Conservation (phyloP, 768 basidiomycete species). For the Lentinus brumalis region DNA sequence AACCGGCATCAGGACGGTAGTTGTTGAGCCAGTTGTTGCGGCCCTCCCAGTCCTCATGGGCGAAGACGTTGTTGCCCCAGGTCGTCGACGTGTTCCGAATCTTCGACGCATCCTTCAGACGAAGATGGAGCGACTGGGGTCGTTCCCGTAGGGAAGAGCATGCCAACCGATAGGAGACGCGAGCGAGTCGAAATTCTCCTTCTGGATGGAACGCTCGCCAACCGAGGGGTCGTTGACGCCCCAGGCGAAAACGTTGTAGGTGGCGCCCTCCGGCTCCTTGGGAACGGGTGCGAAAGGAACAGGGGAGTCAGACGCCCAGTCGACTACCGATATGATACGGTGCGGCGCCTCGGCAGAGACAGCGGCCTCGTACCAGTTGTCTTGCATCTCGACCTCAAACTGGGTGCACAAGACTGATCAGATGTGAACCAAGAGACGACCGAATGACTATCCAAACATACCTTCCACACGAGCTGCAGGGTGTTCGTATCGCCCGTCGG, state of each 20-base stretch:
- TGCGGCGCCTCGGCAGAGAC: conserved; percentile 76
- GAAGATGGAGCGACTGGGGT: conserved; percentile 44
- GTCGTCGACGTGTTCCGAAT: conserved; percentile 73
- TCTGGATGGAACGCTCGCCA: conserved; percentile 59
- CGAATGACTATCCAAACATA: conserved; percentile 26
- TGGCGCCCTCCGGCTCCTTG: conserved; percentile 35
- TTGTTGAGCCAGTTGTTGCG: conserved; percentile 66
- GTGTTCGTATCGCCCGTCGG: conserved; percentile 58
- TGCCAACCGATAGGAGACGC: conserved; percentile 96
- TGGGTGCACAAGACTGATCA: conserved; percentile 25
- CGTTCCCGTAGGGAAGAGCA: conserved; percentile 67
- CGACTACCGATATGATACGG: conserved; percentile 84
- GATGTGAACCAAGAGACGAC: not conserved
- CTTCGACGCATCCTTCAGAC: conserved; percentile 22
- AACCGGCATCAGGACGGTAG: conserved; percentile 74
- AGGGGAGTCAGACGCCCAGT: conserved; percentile 88
- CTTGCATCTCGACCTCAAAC: conserved; percentile 91
- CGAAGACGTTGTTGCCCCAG: conserved; percentile 88
- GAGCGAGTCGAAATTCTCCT: conserved; percentile 71
- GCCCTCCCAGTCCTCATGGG: conserved; percentile 93
- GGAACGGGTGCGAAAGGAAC: conserved; percentile 37
- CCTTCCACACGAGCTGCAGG: conserved; percentile 84
- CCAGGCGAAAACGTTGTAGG: conserved; percentile 76
- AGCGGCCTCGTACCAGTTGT: conserved; percentile 95
- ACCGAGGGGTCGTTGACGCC: conserved; percentile 84